Base-by-base conservation (phyloP, 768 basidiomycete species). In the Lactarius sp. region DNA sequence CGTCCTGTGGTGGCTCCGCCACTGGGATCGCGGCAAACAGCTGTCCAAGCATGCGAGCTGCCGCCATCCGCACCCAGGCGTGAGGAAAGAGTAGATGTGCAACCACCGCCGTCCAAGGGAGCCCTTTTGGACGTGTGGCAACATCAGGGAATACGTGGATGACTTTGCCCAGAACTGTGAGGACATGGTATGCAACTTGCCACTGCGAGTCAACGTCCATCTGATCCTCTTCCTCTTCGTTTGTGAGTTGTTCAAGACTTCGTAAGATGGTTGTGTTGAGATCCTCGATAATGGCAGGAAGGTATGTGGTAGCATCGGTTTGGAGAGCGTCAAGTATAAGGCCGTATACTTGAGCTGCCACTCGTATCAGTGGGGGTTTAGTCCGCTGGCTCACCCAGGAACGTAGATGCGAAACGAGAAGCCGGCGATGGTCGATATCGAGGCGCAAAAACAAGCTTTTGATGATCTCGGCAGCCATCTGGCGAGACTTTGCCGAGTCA, bases 61-160 rank as follows among this genome's bases (percentile, higher is more conserved):
- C 81, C 0, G 87, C 88, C 6, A 84, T 85, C 47, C 95, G 87
- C 0, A 97, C 94, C 96, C 95, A 98, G 4, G 92, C 84, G 73
- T 99, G 97, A 5, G 95, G 94, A 76, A 88, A 98, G 2, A 89
- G 78, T 3, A 98, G 82, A 69, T 90, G 86, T 0, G 77, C 69
- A 27, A 83, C 77, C 47, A 97, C 79, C 1, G 78, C 70, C 10
- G 75, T 68, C 94, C 94, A 96, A 1, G 79, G 72, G 0, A 91
- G 76, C 60, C 73, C 77, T 47, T 78, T 79, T 9, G 77, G 75
- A 42, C 81, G 73, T 2, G 71, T 75, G 4, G 78, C 76, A 50
- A 79, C 70, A 55, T 80, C 78, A 4, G 88, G 83, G 65, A 83
- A 81, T 20, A 84, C 76, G 34, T 78, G 80, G 39, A 90, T 72